Base-by-base conservation (phyloP, 805 yeast species). In the Nematodospora valgi region DNA sequence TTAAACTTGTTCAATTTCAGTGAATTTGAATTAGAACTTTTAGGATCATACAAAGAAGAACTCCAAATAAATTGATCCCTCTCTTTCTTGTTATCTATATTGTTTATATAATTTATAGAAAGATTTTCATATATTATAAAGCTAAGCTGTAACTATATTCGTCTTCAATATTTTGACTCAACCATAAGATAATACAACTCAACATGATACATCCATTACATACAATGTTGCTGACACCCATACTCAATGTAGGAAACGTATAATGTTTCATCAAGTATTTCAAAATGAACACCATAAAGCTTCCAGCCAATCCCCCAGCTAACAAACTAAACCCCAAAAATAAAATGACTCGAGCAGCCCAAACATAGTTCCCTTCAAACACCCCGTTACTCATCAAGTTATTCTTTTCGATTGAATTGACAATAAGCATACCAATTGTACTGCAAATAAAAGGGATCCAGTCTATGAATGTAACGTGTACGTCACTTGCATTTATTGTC, bases 371-470 rank as follows among this genome's bases (percentile, higher is more conserved):
- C 27, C 59, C 58, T 30, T 58, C 56, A n/a, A 68, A 66, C 43
- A 56, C 58, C 4, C 8, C 4, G 46, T 59, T 64, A 47, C 52
- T 51, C 48, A 71, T 72, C 68, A 80, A 66, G 35, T 78, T 76
- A 26, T 78, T 64, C 54, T 82, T 82, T 47, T 82, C 89, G 27
- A 83, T 80, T 20, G 82, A 72, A 47, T 82, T 83, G 44, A 83
- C 78, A 38, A 88, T 80, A 27, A 89, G 64, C 86, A 89, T 89
- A 2, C 98, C 98, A 23, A 88, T 58, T 0, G 94, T 78, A 5
- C 95, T 81, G 47, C 96, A 84, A 19, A 91, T 73, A 45, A 85
- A 79, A 4, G 98, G 98, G 34, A 93, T 78, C 98, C 98, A 91
- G 62, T 91, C 98, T 26, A 86, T 82, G 53, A 91, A 86, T 4